phyloP scores from a whole-genome alignment of 331 rosid species.

The Telfairia occidentalis region DNA sequence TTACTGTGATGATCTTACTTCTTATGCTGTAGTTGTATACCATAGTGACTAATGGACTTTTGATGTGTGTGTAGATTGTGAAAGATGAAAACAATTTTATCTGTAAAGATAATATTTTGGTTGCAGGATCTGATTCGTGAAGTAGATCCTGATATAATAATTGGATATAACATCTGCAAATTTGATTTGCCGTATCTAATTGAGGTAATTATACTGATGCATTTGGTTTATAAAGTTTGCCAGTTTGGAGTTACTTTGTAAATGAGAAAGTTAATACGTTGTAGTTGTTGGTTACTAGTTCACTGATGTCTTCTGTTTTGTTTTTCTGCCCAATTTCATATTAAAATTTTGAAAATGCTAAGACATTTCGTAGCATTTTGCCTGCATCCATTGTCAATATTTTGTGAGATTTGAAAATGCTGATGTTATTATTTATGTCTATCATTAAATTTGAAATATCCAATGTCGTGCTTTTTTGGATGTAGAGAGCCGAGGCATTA shows the following conservation, averaged over 20 bases:
- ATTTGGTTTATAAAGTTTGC: neutral
- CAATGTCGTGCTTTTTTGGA: constrained; percentile 10
- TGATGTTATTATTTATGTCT: neutral
- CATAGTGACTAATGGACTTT: neutral
- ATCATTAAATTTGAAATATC: neutral
- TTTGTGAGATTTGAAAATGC: neutral
- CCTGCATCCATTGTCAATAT: neutral
- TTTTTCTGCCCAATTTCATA: neutral
- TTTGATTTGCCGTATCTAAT: constrained; percentile 93
- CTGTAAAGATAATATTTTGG: constrained; percentile 18
- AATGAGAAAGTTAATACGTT: neutral
- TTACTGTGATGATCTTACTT: neutral
- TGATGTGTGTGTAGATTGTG: neutral
- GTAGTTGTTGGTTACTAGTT: neutral
- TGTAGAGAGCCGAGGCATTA: constrained; percentile 71
- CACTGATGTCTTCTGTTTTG: neutral
- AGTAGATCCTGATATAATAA: constrained; percentile 91
- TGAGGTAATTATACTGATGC: constrained; percentile 36
- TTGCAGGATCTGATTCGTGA: constrained; percentile 73
- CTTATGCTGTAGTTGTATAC: neutral
- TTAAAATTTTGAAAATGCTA: neutral
- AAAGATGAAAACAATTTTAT: neutral
- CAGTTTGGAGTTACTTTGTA: neutral
- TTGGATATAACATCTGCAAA: constrained; percentile 98
- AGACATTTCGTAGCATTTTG: neutral